Conservation (phyloP, 2,329 filamentous ascomycete genomes). For the Epichloe amarillans region DNA sequence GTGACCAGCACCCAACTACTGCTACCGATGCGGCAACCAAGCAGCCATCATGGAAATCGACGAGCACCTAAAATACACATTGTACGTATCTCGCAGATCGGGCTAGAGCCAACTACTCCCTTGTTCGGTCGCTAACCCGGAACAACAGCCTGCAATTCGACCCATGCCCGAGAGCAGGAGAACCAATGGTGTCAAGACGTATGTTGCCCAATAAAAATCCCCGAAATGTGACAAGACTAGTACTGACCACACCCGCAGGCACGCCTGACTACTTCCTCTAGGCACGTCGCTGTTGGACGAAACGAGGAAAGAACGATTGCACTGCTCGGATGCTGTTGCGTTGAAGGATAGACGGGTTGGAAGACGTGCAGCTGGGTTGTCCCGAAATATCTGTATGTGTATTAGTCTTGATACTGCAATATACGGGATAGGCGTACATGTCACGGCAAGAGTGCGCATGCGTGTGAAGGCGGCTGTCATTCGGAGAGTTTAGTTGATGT, state of each 20-base stretch:
- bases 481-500: too few relatives aligned
- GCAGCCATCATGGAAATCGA: constrained; percentile 99
- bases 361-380: constrained; percentile 8
- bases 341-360: constrained; percentile 10
- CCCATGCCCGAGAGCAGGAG: constrained; percentile 89
- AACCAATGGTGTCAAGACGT: constrained; percentile 96
- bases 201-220: constrained; percentile 18
- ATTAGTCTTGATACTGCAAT: constrained; percentile 13
- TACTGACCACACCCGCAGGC: too few relatives aligned
- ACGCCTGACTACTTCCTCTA: constrained; percentile 85
- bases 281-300: not conserved
- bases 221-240: not conserved
- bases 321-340: constrained; percentile 7
- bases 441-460: constrained; percentile 6
- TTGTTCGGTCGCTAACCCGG: constrained; percentile 13
- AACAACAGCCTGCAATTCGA: constrained; percentile 84
- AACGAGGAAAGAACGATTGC: constrained; percentile 2
- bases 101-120: not conserved
- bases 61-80: constrained; percentile 97
- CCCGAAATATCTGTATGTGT: constrained; percentile 15
- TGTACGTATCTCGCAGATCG: constrained; percentile 48
- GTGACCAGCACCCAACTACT: constrained; percentile 69
- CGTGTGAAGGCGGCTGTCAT: constrained; percentile 2
- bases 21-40: constrained; percentile 97
- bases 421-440: constrained; percentile 8